Base-by-base conservation (phyloP, 2,329 filamentous ascomycete genomes). In the Fusarium papillatum region DNA sequence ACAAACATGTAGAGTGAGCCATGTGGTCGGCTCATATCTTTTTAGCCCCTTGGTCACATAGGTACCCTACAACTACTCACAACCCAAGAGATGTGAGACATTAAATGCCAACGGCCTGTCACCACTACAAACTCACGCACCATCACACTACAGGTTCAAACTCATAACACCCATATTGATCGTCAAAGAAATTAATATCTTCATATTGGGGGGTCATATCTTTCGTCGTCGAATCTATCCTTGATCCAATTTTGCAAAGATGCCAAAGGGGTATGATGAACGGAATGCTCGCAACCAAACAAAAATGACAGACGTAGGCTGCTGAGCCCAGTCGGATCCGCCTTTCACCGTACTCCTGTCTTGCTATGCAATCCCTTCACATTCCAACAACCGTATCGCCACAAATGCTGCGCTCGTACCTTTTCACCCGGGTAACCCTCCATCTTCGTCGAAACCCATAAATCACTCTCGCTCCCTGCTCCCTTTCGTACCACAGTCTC, bases 321-420 rank as follows among this genome's bases (percentile, higher is more conserved):
- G 61, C 69, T 43, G 71, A 66, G 68, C 71, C 74, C 62, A 66
- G 70, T 72, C 72, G 60, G 63, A 69, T 78, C 72, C 76, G 60
- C 72, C 74, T 66, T 79, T 74, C 74, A 71, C 75, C 68, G 71
- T 78, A 81, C 78, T 80, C 79, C 79, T 77, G 72, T 79, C 74
- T 80, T 76, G 74, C 76, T 72, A 80, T 79, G 80, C 80, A 82
- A 79, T 79, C 76, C 75, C 74, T 73, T 71, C 59, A 71, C 80
- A 80, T 81, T 81, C 81, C 80, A 82, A 77, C 78, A 78, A 76
- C 73, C 73, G 72, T 76, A 59, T 77, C 76, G 73, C 75, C 75
- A 78, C 74, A 73, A 78, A 80, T 80, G 76, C 78, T 77, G 67
- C 68, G 68, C 71, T 76, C 41, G 53, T 64, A 64, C 71, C 59